A percentile compares a stretch with the other conserved stretches of the same genome.
phyloP scores from a whole-genome alignment of 2,329 filamentous ascomycete species.

The Ascomycota sp. region DNA sequence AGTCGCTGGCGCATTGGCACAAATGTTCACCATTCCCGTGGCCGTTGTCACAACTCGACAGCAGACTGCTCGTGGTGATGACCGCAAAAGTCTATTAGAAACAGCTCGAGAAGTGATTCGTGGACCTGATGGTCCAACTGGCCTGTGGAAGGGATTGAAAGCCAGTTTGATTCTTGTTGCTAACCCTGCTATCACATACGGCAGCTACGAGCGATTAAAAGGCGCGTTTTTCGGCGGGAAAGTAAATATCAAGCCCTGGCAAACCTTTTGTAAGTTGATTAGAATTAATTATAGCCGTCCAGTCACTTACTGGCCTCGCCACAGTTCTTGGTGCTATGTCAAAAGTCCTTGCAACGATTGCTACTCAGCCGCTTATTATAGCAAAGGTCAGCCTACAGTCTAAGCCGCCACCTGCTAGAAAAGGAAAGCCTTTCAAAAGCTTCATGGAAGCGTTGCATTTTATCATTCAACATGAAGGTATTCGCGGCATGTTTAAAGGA shows the following conservation, averaged over 20 bases:
- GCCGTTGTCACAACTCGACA: slow-evolving; percentile 88
- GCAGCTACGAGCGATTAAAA: slow-evolving; percentile 77
- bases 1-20: slow-evolving; percentile 69
- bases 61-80: slow-evolving; percentile 68
- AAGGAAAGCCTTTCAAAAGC: slow-evolving; percentile 79
- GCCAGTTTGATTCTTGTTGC: slow-evolving; percentile 87
- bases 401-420: slow-evolving; percentile 59
- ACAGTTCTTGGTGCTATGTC: slow-evolving; percentile 77
- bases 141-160: slow-evolving; percentile 86
- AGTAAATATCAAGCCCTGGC: slow-evolving; percentile 51
- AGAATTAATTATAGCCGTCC: too few relatives aligned
- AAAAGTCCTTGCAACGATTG: slow-evolving; percentile 76
- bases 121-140: slow-evolving; percentile 70
- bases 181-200: slow-evolving; percentile 94
- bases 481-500: slow-evolving; percentile 76
- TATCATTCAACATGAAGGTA: slow-evolving; percentile 72
- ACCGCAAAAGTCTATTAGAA: slow-evolving; percentile 67
- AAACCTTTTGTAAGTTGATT: slow-evolving; percentile 65
- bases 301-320: too few relatives aligned
- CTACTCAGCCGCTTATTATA: slow-evolving; percentile 86
- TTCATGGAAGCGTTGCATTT: slow-evolving; percentile 91
- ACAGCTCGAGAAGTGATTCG: slow-evolving; percentile 77
- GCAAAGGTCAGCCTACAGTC: slow-evolving; percentile 94
- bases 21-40: slow-evolving; percentile 90
- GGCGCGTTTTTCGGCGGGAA: slow-evolving; percentile 57